A percentile compares a stretch with the other conserved stretches of the same genome.
These are phyloP conservation scores for Paratinospora sagittata DNA, from an alignment of 164 flowering plant genomes.

Conservation along the genomic window DNA sequence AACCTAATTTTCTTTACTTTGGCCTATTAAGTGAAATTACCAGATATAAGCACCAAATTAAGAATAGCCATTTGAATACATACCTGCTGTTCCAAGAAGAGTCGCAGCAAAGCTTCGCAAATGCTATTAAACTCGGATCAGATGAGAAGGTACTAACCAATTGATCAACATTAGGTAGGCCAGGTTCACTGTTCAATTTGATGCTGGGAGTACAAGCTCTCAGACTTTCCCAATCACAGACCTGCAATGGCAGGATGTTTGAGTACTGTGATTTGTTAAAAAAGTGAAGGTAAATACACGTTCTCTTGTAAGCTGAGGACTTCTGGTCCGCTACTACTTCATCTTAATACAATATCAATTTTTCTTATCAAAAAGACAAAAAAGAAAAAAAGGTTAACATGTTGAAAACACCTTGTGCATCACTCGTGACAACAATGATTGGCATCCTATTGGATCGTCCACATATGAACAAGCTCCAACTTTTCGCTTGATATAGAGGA, in stretches of 20 bases:
- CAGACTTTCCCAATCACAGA: constrained; percentile 50
- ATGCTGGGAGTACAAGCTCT: constrained; percentile 22
- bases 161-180: constrained; percentile 64
- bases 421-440: constrained; percentile 84
- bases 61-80: constrained; percentile 18
- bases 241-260: constrained; percentile 36
- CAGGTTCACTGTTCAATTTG: constrained; percentile 22
- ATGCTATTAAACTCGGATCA: constrained; percentile 91
- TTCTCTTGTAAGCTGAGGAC: too few species aligned
- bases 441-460: constrained; percentile 94
- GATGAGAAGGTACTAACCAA: constrained; percentile 89
- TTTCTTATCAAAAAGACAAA: too few species aligned
- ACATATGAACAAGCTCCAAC: constrained; percentile 95
- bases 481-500: constrained; percentile 79
- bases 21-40: background rate
- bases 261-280: background rate
- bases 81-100: constrained; percentile 74
- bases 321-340: too few species aligned
- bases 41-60: background rate
- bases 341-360: too few species aligned
- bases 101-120: constrained; percentile 89
- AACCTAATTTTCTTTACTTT: background rate
- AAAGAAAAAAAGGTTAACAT: too few species aligned
- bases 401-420: constrained; percentile 74
- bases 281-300: background rate